Percentiles rank a stretch among this genome's conserved stretches.
These are phyloP conservation scores for Venturia effusa DNA, from an alignment of 2,329 filamentous ascomycete species.

Conservation along the genomic window DNA sequence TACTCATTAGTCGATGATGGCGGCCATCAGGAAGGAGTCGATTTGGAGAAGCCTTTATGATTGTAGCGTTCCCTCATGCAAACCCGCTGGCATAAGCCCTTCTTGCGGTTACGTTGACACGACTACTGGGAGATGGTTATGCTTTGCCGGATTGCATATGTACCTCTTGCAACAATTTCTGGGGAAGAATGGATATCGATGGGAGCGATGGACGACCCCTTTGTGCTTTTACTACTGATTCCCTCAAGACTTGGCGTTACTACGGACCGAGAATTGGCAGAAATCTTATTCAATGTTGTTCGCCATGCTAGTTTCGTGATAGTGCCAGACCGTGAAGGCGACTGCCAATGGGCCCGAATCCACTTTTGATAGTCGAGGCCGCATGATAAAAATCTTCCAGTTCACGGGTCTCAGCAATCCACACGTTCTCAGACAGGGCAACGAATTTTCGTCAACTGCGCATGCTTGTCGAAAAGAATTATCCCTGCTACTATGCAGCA, in stretches of 20 bases:
- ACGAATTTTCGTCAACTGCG: not conserved
- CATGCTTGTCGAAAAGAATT: slow-evolving; percentile 1
- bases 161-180: slow-evolving; percentile 3
- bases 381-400: not conserved
- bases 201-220: not conserved
- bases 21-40: not conserved
- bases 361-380: not conserved
- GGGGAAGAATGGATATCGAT: not conserved
- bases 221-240: slow-evolving; percentile 6
- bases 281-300: not conserved
- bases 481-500: not conserved
- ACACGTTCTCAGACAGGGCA: not conserved
- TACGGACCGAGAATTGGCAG: not conserved
- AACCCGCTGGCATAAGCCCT: not conserved
- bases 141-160: slow-evolving; percentile 3
- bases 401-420: not conserved
- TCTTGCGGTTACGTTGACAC: slow-evolving; percentile 4
- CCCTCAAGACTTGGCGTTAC: slow-evolving; percentile 4
- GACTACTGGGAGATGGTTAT: not conserved
- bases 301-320: not conserved
- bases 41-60: not conserved
- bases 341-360: not conserved
- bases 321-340: not conserved
- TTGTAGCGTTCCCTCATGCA: slow-evolving; percentile 1
- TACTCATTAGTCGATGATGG: not conserved